These are phyloP conservation scores for Pseudocercospora vitis DNA, from an alignment of 2,329 filamentous ascomycete genomes.

Conservation along the genomic window DNA sequence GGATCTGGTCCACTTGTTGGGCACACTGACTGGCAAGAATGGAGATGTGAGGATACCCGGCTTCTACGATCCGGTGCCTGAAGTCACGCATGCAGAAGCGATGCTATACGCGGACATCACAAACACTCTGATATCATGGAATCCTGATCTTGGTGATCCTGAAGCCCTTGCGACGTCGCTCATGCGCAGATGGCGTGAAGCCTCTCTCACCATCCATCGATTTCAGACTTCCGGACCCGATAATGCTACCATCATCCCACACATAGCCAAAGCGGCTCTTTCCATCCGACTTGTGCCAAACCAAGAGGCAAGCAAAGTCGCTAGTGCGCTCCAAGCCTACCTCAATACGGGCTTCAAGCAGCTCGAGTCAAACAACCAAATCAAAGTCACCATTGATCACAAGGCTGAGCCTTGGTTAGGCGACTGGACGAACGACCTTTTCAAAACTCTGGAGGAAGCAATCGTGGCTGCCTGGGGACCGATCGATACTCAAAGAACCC, in stretches of 20 bases:
- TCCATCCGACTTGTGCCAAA: slow-evolving; percentile 92
- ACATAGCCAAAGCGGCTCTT: slow-evolving; percentile 81
- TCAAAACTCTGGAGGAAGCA: slow-evolving; percentile 80
- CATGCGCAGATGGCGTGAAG: slow-evolving; percentile 93
- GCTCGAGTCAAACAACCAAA: slow-evolving; percentile 76
- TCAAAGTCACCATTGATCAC: slow-evolving; percentile 84
- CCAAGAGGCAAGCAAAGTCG: slow-evolving; percentile 80
- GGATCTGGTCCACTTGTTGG: slow-evolving; percentile 80
- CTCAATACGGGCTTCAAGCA: slow-evolving; percentile 68
- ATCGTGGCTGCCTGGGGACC: slow-evolving; percentile 82
- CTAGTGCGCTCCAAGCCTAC: slow-evolving; percentile 65
- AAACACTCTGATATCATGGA: slow-evolving; percentile 69
- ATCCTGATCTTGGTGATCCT: slow-evolving; percentile 63
- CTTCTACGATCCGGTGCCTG: slow-evolving; percentile 83
- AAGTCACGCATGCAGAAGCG: slow-evolving; percentile 72
- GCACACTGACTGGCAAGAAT: slow-evolving; percentile 75
- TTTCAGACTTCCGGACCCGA: slow-evolving; percentile 87
- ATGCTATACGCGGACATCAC: slow-evolving; percentile 82
- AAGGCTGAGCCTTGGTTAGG: slow-evolving; percentile 89
- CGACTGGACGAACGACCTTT: slow-evolving; percentile 86
- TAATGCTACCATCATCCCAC: slow-evolving; percentile 87
- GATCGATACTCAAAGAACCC: slow-evolving; percentile 38
- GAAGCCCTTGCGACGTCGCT: slow-evolving; percentile 77
- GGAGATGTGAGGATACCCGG: slow-evolving; percentile 82
- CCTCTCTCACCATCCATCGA: slow-evolving; percentile 88